phyloP scores from a whole-genome alignment of 2,329 filamentous ascomycete species.

The Xylariaceae sp. region DNA sequence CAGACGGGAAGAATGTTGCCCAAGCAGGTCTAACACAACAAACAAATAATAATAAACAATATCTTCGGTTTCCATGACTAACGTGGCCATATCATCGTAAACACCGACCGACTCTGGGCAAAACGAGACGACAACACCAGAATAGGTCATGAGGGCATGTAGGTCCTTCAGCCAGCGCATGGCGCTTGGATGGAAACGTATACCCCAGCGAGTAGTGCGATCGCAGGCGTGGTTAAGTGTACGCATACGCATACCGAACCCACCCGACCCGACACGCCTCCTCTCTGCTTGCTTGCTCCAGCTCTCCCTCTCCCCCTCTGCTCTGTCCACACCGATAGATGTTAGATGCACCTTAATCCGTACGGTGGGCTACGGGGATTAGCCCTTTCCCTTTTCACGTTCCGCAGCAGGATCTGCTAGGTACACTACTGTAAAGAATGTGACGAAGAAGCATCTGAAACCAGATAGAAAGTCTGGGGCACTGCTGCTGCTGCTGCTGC shows the following conservation, averaged over 20 bases:
- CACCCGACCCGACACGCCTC: background rate
- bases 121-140: background rate
- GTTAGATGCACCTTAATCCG: background rate
- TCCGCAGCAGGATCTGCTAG: background rate
- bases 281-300: background rate
- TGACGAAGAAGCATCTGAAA: background rate
- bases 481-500: background rate
- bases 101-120: background rate
- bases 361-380: background rate
- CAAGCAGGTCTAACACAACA: background rate
- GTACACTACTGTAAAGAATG: background rate
- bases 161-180: background rate
- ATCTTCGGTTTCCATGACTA: no score
- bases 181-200: background rate
- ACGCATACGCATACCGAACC: background rate
- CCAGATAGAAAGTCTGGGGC: background rate
- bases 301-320: background rate
- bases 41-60: background rate
- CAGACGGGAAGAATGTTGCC: constrained; percentile 10
- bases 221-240: background rate
- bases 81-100: background rate
- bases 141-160: background rate
- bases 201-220: background rate
- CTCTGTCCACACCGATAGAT: background rate
- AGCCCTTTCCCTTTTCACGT: background rate